Conservation (phyloP, 2,329 filamentous ascomycete genomes). For the Neopestalotiopsis rosae region DNA sequence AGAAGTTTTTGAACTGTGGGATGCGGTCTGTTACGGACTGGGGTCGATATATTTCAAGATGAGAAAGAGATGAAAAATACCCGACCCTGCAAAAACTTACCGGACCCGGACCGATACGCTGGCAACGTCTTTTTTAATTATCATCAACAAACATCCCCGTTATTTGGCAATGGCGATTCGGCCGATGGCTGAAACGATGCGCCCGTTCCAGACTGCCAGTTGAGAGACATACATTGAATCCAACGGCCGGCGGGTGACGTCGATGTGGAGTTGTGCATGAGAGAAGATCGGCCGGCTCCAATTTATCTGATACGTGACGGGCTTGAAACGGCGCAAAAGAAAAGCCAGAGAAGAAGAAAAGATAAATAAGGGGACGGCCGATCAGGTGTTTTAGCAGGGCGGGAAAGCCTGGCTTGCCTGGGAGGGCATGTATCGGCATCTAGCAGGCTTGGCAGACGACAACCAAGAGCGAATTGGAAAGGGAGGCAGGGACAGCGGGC, state of each 20-base stretch:
- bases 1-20: slow-evolving; percentile 21
- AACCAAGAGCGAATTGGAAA: neutral
- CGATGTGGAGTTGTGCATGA: slow-evolving; percentile 4
- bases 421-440: neutral
- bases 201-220: neutral
- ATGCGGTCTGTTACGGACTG: slow-evolving; percentile 18
- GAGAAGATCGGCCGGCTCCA: slow-evolving; percentile 7
- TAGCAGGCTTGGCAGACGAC: neutral
- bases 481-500: neutral
- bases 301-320: slow-evolving; percentile 17
- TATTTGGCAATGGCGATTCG: neutral
- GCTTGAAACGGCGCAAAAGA: slow-evolving; percentile 8
- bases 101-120: neutral
- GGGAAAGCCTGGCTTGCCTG: neutral
- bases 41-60: slow-evolving; percentile 19
- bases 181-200: neutral
- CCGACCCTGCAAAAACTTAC: neutral
- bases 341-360: neutral
- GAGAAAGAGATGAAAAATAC: slow-evolving; percentile 7
- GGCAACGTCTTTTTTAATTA: neutral
- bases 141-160: neutral
- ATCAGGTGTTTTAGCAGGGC: neutral
- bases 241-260: slow-evolving; percentile 8
- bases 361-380: neutral
- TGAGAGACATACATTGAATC: neutral